Evolutionary conservation across 371 early-diverging fungal genomes (phyloP).

Genomic region (Mucor indicus): DNA sequence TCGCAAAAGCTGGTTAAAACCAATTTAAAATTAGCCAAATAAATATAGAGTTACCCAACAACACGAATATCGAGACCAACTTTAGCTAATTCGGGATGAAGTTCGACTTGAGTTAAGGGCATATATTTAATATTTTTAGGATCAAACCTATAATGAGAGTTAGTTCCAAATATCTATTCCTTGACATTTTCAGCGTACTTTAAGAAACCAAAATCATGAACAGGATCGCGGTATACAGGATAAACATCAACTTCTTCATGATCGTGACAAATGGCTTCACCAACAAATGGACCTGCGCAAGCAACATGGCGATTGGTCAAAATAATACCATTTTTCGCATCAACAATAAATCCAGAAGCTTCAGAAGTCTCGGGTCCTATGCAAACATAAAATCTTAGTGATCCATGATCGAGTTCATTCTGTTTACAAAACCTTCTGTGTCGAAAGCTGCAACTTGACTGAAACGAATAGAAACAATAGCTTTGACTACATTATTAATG

Average conservation of each 20-base stretch:
- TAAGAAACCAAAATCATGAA: slow-evolving; percentile 69
- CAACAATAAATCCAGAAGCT: slow-evolving; percentile 95
- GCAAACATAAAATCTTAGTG: neutral
- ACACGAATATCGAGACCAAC: slow-evolving; percentile 92
- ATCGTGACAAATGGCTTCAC: slow-evolving; percentile 84
- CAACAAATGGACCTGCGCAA: slow-evolving; percentile 88
- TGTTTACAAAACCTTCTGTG: slow-evolving; percentile 64
- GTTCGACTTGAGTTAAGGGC: slow-evolving; percentile 72
- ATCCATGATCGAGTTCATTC: neutral
- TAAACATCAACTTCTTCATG: slow-evolving; percentile 89
- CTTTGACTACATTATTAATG: slow-evolving; percentile 66
- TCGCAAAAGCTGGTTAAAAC: neutral
- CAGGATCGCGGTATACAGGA: slow-evolving; percentile 84
- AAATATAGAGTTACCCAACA: slow-evolving; percentile 59
- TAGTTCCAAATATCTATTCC: too few species aligned
- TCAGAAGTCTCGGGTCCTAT: slow-evolving; percentile 48
- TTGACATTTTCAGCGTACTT: slow-evolving; percentile 24
- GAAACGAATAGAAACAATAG: slow-evolving; percentile 77
- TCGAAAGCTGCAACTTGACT: slow-evolving; percentile 76
- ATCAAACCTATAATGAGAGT: slow-evolving; percentile 53
- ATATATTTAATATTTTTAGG: slow-evolving; percentile 77
- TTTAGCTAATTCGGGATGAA: slow-evolving; percentile 80
- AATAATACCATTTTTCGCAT: slow-evolving; percentile 82
- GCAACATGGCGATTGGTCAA: slow-evolving; percentile 94
- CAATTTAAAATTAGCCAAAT: neutral